These are phyloP conservation scores for Pholiota molesta DNA, from an alignment of 768 basidiomycete genomes.

Conservation along the genomic window DNA sequence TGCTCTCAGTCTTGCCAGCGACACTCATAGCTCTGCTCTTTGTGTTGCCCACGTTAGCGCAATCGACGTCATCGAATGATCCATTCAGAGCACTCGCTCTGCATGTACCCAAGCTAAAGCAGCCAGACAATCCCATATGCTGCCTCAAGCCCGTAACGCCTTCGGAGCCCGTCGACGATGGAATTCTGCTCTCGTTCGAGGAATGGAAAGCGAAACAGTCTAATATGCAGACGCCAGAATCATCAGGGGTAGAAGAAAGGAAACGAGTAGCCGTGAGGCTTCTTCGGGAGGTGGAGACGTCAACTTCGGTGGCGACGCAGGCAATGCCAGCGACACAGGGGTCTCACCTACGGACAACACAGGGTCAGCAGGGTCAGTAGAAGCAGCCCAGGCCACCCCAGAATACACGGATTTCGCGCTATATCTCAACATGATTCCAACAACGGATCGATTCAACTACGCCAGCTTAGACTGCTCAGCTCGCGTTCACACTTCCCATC, in stretches of 20 bases:
- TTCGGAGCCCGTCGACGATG: constrained; percentile 56
- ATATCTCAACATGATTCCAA: constrained; percentile 60
- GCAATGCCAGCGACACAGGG: constrained; percentile 6
- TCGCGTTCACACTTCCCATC: constrained; percentile 83
- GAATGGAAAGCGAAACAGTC: constrained; percentile 83
- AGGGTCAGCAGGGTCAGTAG: constrained; percentile 4
- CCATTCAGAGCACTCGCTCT: constrained; percentile 61
- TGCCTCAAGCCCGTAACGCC: constrained; percentile 61
- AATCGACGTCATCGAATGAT: constrained; percentile 49
- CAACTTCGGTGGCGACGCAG: constrained; percentile 9
- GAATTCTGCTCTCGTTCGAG: constrained; percentile 78
- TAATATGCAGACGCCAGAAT: constrained; percentile 36
- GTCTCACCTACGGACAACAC: constrained; percentile 7
- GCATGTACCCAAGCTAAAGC: constrained; percentile 40
- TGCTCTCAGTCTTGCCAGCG: constrained; percentile 29
- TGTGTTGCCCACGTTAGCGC: constrained; percentile 35
- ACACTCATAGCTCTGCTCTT: constrained; percentile 41
- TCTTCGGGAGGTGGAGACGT: not conserved
- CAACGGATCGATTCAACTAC: constrained; percentile 92
- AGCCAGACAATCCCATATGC: constrained; percentile 64
- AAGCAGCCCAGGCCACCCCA: constrained; percentile 20
- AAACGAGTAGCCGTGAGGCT: constrained; percentile 22
- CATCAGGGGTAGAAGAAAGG: constrained; percentile 28
- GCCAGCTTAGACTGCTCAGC: constrained; percentile 93
- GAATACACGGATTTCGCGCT: constrained; percentile 50